phyloP scores from a whole-genome alignment of 306 rosid species.

The Sphenostylis stenocarpa region DNA sequence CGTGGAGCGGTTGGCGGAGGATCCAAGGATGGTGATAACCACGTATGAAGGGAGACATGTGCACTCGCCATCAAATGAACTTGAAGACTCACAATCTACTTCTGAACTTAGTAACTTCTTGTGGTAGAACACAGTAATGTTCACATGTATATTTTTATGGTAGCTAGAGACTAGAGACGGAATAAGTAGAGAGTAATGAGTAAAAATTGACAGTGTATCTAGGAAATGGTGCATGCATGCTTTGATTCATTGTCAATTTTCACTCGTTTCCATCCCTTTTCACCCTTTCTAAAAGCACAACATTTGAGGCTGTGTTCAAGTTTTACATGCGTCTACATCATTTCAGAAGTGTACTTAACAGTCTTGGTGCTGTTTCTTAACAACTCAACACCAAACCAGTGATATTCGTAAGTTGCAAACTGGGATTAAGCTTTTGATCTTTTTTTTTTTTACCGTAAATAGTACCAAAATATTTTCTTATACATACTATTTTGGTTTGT shows the following conservation, averaged over 20 bases:
- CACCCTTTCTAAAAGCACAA: not conserved
- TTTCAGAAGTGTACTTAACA: not conserved
- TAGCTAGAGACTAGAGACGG: constrained; percentile 4
- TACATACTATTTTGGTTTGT: too few relatives aligned
- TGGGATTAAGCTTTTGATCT: not conserved
- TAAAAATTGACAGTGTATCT: constrained; percentile 25
- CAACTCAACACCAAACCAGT: not conserved
- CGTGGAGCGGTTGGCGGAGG: constrained; percentile 86
- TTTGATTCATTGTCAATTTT: constrained; percentile 21
- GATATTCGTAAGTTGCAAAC: not conserved
- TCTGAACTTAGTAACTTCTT: constrained; percentile 71
- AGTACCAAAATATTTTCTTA: too few relatives aligned
- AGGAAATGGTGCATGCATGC: constrained; percentile 5
- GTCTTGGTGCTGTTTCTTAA: not conserved
- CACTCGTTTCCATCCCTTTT: constrained; percentile 17
- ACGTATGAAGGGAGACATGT: constrained; percentile 94
- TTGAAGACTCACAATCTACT: constrained; percentile 67
- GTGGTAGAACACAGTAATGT: constrained; percentile 50
- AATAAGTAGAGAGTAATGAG: constrained; percentile 14
- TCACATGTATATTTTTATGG: constrained; percentile 15
- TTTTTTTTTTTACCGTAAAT: not conserved
- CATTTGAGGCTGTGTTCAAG: not conserved
- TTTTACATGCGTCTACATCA: not conserved
- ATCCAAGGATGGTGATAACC: constrained; percentile 99
- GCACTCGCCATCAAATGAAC: constrained; percentile 86